Evolutionary conservation across 1,139 yeast species (phyloP), one percentile per base, ranked within the genome.

Genomic region (Suhomyces wounanorum): DNA sequence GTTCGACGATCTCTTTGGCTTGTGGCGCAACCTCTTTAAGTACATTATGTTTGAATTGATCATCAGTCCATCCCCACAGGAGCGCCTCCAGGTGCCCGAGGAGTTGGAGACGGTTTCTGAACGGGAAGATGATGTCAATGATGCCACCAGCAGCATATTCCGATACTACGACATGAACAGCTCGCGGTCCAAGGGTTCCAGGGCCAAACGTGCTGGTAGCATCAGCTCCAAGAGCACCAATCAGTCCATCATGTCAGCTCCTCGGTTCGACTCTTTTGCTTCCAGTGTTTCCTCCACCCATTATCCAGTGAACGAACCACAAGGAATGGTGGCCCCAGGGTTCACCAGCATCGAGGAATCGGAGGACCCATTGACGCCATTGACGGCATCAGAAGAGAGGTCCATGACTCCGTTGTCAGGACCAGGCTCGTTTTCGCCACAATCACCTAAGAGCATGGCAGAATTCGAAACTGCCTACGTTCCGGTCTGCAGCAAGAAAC

Each of bases 1-100:
- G 28, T 52, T 31, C 46, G 53, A 55, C 18, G 56, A 52, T 16
- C 47, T 57, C 45, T 50, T 59, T 25, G 49, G 50, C 3, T 43
- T 61, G 33, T 67, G 71, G 71, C 44, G 48, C 17, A 53, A 53
- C 26, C 60, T 66, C 38, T 50, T 67, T 26, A 47, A 50, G 13
- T 63, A 56, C 45, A 40, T 62, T 9, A 42, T 62, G 16, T 43
- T 54, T 17, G 63, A 59, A 7, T 35, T 59, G 28, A 50, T 61
- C 25, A 44, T 50, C 36, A 39, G 45, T 18, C 43, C 38, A 28
- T 6, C 13, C 4, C 26, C 25, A 11, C 26, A 37, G 4, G 40
- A 37, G 5, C 40, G 40, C 4, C 40, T 21, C 14, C 40, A 37
- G 11, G 42, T 40, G 3, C 42, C 42, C 8, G 42, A 40, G 5